Evolutionary conservation across 257 asterid species (phyloP).

Genomic region (Phtheirospermum japonicum): DNA sequence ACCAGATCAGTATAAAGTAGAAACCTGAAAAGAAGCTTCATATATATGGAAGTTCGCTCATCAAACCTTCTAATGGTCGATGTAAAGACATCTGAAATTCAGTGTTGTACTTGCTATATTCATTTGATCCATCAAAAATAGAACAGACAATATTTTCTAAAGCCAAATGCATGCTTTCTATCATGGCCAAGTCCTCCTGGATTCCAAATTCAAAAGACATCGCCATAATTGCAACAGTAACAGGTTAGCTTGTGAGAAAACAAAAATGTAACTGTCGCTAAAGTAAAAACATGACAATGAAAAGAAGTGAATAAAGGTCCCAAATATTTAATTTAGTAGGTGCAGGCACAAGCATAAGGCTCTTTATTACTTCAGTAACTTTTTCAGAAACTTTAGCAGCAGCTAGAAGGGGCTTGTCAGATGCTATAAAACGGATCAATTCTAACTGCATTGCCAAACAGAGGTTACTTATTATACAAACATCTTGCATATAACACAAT

Average conservation of each 20-base stretch:
- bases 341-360: slow-evolving; percentile 43
- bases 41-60: slow-evolving; percentile 21
- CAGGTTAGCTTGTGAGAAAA: slow-evolving; percentile 21
- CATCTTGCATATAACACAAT: slow-evolving; percentile 19
- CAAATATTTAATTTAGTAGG: slow-evolving; percentile 58
- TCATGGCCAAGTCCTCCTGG: slow-evolving; percentile 79
- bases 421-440: slow-evolving; percentile 72
- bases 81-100: slow-evolving; percentile 56
- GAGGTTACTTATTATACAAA: background rate
- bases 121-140: slow-evolving; percentile 73
- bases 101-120: slow-evolving; percentile 41
- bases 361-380: slow-evolving; percentile 54
- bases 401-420: slow-evolving; percentile 69
- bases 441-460: slow-evolving; percentile 71
- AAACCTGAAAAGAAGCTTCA: slow-evolving; percentile 25
- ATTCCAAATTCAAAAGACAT: slow-evolving; percentile 30
- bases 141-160: slow-evolving; percentile 70
- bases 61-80: slow-evolving; percentile 73
- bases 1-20: slow-evolving; percentile 38
- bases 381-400: slow-evolving; percentile 70
- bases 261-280: slow-evolving; percentile 7
- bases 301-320: slow-evolving; percentile 18
- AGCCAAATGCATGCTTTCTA: slow-evolving; percentile 89
- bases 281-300: slow-evolving; percentile 12
- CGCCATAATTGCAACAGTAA: slow-evolving; percentile 19